Evolutionary conservation across 2,329 filamentous ascomycete genomes (phyloP).

Genomic region (Cyphellophora europaea): DNA sequence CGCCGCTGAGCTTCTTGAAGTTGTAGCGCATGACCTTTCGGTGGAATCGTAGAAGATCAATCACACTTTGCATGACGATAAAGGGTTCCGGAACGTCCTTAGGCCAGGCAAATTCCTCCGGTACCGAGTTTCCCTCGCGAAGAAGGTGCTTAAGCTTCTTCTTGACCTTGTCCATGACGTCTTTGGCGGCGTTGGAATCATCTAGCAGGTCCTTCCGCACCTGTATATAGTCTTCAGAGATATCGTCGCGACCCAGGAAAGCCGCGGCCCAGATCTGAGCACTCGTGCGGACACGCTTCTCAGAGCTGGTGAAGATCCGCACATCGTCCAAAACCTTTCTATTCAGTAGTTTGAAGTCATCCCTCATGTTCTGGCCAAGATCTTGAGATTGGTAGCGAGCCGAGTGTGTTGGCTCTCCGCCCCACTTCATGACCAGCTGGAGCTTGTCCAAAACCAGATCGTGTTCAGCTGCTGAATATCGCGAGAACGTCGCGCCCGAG

Average conservation of each 20-base stretch:
- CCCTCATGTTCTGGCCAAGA: slow-evolving; percentile 88
- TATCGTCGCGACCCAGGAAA: slow-evolving; percentile 78
- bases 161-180: slow-evolving; percentile 99
- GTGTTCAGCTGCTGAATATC: slow-evolving; percentile 87
- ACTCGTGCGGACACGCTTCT: slow-evolving; percentile 86
- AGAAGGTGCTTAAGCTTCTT: slow-evolving; percentile 95
- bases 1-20: slow-evolving; percentile 66
- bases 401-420: slow-evolving; percentile 93
- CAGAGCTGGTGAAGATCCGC: slow-evolving; percentile 89
- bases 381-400: slow-evolving; percentile 94
- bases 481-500: slow-evolving; percentile 82
- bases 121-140: slow-evolving; percentile 84
- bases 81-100: slow-evolving; percentile 88
- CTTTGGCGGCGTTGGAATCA: slow-evolving; percentile 96
- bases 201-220: slow-evolving; percentile 91
- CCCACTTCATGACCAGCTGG: slow-evolving; percentile 98
- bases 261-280: slow-evolving; percentile 88
- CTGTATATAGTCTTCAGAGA: slow-evolving; percentile 76
- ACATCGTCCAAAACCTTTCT: slow-evolving; percentile 86
- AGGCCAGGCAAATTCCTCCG: slow-evolving; percentile 96
- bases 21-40: slow-evolving; percentile 92
- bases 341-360: slow-evolving; percentile 88
- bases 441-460: slow-evolving; percentile 90
- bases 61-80: slow-evolving; percentile 81
- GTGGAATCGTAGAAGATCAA: slow-evolving; percentile 96